Conservation (phyloP, 148 eudicot species). For the Fagopyrum homotropicum region DNA sequence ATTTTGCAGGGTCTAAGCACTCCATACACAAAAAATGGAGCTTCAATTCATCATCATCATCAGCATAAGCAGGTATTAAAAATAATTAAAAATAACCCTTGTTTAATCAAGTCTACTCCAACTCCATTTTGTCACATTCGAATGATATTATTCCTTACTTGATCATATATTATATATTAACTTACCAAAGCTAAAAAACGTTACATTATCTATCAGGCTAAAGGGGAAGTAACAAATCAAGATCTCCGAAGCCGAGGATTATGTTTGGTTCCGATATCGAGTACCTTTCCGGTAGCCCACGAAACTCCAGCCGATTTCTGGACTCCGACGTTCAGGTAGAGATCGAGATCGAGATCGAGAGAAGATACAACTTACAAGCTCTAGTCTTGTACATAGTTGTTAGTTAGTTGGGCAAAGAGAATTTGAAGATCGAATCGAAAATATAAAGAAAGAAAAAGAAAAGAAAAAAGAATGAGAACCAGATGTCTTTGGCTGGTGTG, state of each 20-base stretch:
- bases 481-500: constrained; percentile 6
- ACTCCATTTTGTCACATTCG: constrained; percentile 5
- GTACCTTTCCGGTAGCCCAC: constrained; percentile 65
- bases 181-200: background rate
- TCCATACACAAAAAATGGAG: constrained; percentile 70
- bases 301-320: constrained; percentile 77
- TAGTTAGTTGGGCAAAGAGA: constrained; percentile 10
- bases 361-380: background rate
- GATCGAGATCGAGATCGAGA: background rate
- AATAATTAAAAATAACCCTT: background rate
- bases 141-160: constrained; percentile 4
- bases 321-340: constrained; percentile 78
- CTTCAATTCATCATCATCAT: constrained; percentile 48
- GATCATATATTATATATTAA: constrained; percentile 1
- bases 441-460: background rate
- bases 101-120: background rate
- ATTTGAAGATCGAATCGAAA: background rate
- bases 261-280: constrained; percentile 81
- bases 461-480: constrained; percentile 17
- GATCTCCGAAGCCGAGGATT: constrained; percentile 71
- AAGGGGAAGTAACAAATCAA: constrained; percentile 19
- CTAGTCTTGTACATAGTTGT: background rate
- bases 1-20: constrained; percentile 57
- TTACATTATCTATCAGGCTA: background rate
- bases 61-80: constrained; percentile 8